Percentiles rank a stretch among this genome's conserved stretches.
phyloP scores from a whole-genome alignment of 345 rosid species.

The Citrus sinensis region DVS_A1.0 CM039167.1:3295501-3296000 shows the following conservation, averaged over 20 bases:
- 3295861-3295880: slow-evolving; percentile 12
- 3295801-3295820: slow-evolving; percentile 74
- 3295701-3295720: slow-evolving; percentile 84
- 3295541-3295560: not conserved
- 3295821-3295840: slow-evolving; percentile 71
- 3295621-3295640: not conserved
- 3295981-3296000: slow-evolving; percentile 86
- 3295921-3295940: slow-evolving; percentile 56
- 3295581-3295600: not conserved
- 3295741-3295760: slow-evolving; percentile 58
- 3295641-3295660: not conserved
- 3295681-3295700: slow-evolving; percentile 52
- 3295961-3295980: slow-evolving; percentile 88
- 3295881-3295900: too few species aligned
- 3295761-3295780: slow-evolving; percentile 54
- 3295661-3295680: not conserved
- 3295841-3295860: slow-evolving; percentile 39
- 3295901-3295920: not conserved
- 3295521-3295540: not conserved
- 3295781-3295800: slow-evolving; percentile 57
- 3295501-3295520: not conserved
- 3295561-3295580: not conserved
- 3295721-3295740: slow-evolving; percentile 69
- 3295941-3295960: slow-evolving; percentile 98
- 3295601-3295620: not conserved